Evolutionary conservation across 495 filamentous ascomycete species (phyloP), one percentile per base, ranked within the genome.

Genomic region (Annulohypoxylon bovei): DNA sequence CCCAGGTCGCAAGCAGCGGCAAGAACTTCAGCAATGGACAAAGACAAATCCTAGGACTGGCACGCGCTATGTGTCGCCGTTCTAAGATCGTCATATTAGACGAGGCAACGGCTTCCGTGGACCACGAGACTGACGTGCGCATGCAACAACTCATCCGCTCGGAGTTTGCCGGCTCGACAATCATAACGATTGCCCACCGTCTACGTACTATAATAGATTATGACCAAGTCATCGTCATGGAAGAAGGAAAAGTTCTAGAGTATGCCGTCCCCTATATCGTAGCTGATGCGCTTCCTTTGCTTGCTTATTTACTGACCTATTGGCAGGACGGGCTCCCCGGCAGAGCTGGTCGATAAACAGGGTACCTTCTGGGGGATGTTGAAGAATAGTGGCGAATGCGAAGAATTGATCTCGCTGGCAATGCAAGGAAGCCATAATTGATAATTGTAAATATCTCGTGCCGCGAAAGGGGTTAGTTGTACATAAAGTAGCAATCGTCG

Each of bases 161-260:
- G 56, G 84, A 87, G 60, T 89, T 90, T 72, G 68, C 73, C 20
- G 77, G 76, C 3, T 80, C 83, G 67, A 90, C 88, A 22, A 83
- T 90, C 61, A 75, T 90, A 32, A 81, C 84, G 0, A 82, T 90
- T 4, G 86, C 85, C 0, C 88, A 91, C 70, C 81, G 85, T 25
- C 81, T 89, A 14, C 81, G 85, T 33, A 87, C 85, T 0, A 85
- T 88, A 58, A 76, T 83, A 22, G 85, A 88, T 67, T 67, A 54
- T 32, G 62, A 73, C 55, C 71, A 70, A 6, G 69, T 82, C 4
- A 70, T 71, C 12, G 67, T 81, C 1, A 46, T 82, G 44, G 70
- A 78, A 3, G 47, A 71, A 30, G 75, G 78, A 8, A 62, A 63
- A 14, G 54, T 79, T 4, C 47, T 81, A 14, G 78, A 81, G 72